phyloP scores from a whole-genome alignment of 345 rosid genomes.

The Gossypium bickii region DNA sequence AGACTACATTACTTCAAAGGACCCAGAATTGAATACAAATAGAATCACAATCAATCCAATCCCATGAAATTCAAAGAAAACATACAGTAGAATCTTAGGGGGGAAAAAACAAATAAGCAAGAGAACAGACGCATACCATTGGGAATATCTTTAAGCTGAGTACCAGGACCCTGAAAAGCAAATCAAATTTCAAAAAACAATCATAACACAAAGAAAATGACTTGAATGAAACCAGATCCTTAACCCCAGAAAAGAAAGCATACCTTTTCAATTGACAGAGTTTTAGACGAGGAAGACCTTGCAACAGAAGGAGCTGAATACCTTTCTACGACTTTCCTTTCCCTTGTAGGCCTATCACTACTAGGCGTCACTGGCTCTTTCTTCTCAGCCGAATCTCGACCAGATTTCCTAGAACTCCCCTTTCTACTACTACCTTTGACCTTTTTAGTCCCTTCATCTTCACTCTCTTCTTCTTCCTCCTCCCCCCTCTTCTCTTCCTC shows the following conservation, averaged over 20 bases:
- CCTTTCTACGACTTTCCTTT: slow-evolving; percentile 85
- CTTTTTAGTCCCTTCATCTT: slow-evolving; percentile 4
- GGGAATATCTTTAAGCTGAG: slow-evolving; percentile 83
- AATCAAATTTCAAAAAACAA: not conserved
- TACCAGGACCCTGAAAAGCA: slow-evolving; percentile 72
- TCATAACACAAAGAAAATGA: not conserved
- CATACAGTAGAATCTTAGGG: not conserved
- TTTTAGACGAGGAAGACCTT: slow-evolving; percentile 48
- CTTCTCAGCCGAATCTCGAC: slow-evolving; percentile 24
- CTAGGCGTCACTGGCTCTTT: slow-evolving; percentile 46
- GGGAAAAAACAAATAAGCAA: not conserved
- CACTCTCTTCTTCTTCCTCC: slow-evolving; percentile 15
- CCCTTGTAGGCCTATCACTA: slow-evolving; percentile 79
- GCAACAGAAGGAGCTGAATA: slow-evolving; percentile 60
- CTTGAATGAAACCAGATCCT: not conserved
- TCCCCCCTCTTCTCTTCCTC: slow-evolving; percentile 9
- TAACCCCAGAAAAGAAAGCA: too few species aligned
- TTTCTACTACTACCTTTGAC: slow-evolving; percentile 19
- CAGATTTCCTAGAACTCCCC: slow-evolving; percentile 25
- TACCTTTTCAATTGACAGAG: slow-evolving; percentile 74
- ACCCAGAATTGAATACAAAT: not conserved
- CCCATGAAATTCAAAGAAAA: not conserved
- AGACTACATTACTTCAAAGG: not conserved
- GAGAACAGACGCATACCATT: slow-evolving; percentile 46
- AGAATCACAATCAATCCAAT: not conserved